Percentiles rank a stretch among this genome's conserved stretches.
phyloP scores from a whole-genome alignment of 768 basidiomycete species.

The Leucosporidium creatinivorum region DNA sequence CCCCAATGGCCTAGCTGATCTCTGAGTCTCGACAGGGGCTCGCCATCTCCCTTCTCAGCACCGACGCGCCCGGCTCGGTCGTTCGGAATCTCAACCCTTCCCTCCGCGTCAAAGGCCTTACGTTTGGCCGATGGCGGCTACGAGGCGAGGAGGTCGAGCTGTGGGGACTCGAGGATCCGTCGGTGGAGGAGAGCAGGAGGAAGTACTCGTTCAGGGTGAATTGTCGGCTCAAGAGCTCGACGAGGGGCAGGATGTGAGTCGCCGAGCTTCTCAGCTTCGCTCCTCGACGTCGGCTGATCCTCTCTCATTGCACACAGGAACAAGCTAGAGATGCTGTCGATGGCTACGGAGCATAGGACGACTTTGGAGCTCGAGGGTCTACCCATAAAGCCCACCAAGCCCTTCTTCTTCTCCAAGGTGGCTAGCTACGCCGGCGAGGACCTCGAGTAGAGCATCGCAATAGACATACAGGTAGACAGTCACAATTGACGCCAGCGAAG shows the following conservation, averaged over 20 bases:
- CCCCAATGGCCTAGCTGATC: not conserved
- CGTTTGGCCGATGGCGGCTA: conserved; percentile 31
- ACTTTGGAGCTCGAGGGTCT: conserved; percentile 32
- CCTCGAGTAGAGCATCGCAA: not conserved
- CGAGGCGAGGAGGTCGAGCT: conserved; percentile 28
- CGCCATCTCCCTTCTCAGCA: conserved; percentile 35
- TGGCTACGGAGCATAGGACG: conserved; percentile 25
- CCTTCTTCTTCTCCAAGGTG: conserved; percentile 35
- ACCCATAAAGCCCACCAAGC: conserved; percentile 29
- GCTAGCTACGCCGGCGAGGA: conserved; percentile 31
- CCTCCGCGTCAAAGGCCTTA: conserved; percentile 24
- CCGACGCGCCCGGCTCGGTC: conserved; percentile 31
- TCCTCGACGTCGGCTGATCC: not conserved
- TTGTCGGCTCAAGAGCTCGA: conserved; percentile 26
- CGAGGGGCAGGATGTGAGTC: conserved; percentile 33
- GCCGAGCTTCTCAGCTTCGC: no score
- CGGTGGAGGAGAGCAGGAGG: conserved; percentile 3
- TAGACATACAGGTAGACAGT: no score
- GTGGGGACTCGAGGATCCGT: conserved; percentile 28
- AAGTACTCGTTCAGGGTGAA: conserved; percentile 35
- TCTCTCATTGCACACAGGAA: conserved; percentile 19
- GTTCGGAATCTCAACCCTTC: conserved; percentile 30
- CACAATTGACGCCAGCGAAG: no score
- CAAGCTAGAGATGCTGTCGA: conserved; percentile 35
- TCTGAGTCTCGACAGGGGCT: conserved; percentile 34